Base-by-base conservation (phyloP, 106 monocot species). In the Dendrobium chrysotoxum region DNA sequence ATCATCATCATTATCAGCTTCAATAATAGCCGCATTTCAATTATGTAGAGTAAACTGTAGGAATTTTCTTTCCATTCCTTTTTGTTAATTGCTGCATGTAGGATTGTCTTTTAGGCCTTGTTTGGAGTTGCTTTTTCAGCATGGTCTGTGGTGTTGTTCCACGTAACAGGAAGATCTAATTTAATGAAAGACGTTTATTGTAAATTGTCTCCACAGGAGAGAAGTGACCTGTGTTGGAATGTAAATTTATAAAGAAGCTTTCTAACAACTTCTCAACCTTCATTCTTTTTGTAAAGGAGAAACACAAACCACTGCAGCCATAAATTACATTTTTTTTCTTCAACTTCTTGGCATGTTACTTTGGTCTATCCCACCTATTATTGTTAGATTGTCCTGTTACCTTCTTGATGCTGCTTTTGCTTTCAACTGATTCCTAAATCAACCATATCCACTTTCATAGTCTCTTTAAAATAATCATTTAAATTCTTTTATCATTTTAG, bases 201-300 rank as follows among this genome's bases (percentile, higher is more conserved):
- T 61, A 61, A 57, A 61, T 61, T 61, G 23, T 11, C 8, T 61
- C 23, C 23, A 61, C 61, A 0, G 21, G 20, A 23, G 20, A 61
- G 61, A 61, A 61, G 23, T 61, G 61, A 0, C n/a, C 21, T 61
- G 6, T n/a, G 61, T n/a, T 61, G 20, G 61, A 23, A 61, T 5
- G 23, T 61, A 61, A 61, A 4, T 61, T 61, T 61, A 23, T 61
- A 61, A 23, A n/a, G 61, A 4, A 61, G 4, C 20, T 61, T 61
- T 61, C 61, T 61, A 61, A 50, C 50, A 50, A n/a, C 61, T 61
- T 61, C 61, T 23, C 23, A 61, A 61, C 61, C 61, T 61, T 61
- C 23, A 21, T 61, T 57, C 5, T 57, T 50, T 50, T 11, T 23
- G 4, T 61, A 61, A 23, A 61, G 23, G 4, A 61, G 55, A 61